Evolutionary conservation across 768 basidiomycete genomes (phyloP).

Genomic region (Pisolithus sp.): DNA sequence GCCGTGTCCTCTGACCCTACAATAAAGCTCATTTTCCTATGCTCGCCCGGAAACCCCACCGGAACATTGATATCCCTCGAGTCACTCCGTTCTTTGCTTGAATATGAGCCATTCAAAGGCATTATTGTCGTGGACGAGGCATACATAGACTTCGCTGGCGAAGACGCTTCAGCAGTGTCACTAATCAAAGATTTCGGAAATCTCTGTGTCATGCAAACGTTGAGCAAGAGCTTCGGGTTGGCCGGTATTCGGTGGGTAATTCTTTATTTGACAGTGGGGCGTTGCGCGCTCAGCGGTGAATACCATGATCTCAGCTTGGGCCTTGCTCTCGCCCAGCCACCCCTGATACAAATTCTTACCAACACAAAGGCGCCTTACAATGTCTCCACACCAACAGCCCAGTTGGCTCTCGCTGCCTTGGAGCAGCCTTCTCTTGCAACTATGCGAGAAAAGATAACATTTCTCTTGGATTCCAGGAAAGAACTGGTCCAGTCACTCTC

Average conservation of each 20-base stretch:
- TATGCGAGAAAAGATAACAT: conserved; percentile 62
- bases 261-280: background rate
- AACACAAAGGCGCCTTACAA: conserved; percentile 99
- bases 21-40: conserved; percentile 90
- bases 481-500: conserved; percentile 47
- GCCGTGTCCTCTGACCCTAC: conserved; percentile 61
- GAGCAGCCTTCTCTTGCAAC: conserved; percentile 50
- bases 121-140: conserved; percentile 95
- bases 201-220: conserved; percentile 90
- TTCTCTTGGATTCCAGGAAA: conserved; percentile 52
- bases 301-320: conserved; percentile 55
- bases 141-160: conserved; percentile 86
- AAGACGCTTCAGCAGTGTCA: conserved; percentile 54
- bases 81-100: conserved; percentile 61
- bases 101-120: conserved; percentile 80
- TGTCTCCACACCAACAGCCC: conserved; percentile 84
- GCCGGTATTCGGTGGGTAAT: conserved; percentile 81
- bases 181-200: conserved; percentile 81
- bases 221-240: conserved; percentile 94
- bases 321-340: conserved; percentile 82
- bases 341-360: conserved; percentile 81
- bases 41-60: conserved; percentile 96
- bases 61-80: conserved; percentile 77
- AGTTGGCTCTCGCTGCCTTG: conserved; percentile 74
- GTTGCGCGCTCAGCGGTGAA: background rate